Base-by-base conservation (phyloP, 495 filamentous ascomycete species). In the Opeltia flavorubescens region DNA sequence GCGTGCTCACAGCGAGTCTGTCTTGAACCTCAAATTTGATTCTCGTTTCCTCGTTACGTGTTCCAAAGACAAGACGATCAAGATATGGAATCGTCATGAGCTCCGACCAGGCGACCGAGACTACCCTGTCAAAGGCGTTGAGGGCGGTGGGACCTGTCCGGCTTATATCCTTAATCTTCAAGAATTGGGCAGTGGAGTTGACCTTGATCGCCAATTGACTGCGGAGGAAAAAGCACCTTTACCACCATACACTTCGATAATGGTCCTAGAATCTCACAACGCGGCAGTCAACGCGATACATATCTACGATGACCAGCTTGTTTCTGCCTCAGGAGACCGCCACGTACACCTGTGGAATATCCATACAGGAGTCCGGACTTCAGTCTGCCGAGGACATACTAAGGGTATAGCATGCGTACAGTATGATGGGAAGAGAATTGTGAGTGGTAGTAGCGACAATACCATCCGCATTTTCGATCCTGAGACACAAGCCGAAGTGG, bases 351-450 rank as follows among this genome's bases (percentile, higher is more conserved):
- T 95, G 13, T 99, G 93, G 93, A 84, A 91, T 58, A 80, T 95
- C 62, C 78, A 78, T 15, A 84, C 76, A 1, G 86, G 88, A 43
- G 63, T 69, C 12, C 89, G 84, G 58, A 66, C 72, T 15, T 78
- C 80, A 53, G 91, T 84, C 7, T 74, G 93, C 30, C 62, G 84
- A 38, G 93, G 91, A 4, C 91, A 99, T 57, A 74, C 75, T 47
- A 99, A 96, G 62, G 91, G 91, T 15, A 96, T 99, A 57, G 91
- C 91, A 13, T 99, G 91, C 62, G 86, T 99, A 17, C 89, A 96
- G 62, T 95, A 85, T 55, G 91, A 99, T 61, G 88, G 86, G n/a
- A 80, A 83, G n/a, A 77, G 89, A 3, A 94, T 99, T 44, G 86
- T 99, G 38, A 93, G 83, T 52, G 91, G 91, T 2, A 94, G 88